phyloP scores from a whole-genome alignment of 2,329 filamentous ascomycete genomes.

The Rugonectria rugulosa region DNA sequence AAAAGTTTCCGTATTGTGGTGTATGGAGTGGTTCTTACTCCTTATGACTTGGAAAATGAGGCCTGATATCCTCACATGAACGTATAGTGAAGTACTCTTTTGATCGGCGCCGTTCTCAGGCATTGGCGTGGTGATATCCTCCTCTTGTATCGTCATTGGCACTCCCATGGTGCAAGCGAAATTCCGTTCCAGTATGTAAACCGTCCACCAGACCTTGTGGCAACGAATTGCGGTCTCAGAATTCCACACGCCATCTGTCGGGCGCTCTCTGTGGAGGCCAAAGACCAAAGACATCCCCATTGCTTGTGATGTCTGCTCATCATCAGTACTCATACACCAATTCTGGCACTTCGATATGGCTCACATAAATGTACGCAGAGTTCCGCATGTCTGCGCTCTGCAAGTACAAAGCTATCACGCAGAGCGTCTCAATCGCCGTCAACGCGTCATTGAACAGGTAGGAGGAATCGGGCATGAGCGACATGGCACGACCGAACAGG shows the following conservation, averaged over 20 bases:
- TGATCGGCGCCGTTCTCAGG: constrained; percentile 1
- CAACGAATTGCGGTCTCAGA: constrained; percentile 11
- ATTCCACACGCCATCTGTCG: constrained; percentile 13
- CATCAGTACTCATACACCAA: not conserved
- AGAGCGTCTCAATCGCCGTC: constrained; percentile 17
- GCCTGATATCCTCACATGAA: constrained; percentile 16
- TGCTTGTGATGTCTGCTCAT: constrained; percentile 10
- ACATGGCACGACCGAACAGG: constrained; percentile 15
- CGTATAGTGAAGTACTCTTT: constrained; percentile 7
- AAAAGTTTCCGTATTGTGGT: too few relatives aligned
- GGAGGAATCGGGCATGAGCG: constrained; percentile 19
- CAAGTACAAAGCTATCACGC: constrained; percentile 12
- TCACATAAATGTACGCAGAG: constrained; percentile 16
- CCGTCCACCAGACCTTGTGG: constrained; percentile 20
- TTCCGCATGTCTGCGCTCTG: constrained; percentile 22
- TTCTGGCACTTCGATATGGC: not conserved
- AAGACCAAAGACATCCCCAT: constrained; percentile 19
- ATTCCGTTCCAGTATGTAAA: constrained; percentile 14
- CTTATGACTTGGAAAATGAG: constrained; percentile 18
- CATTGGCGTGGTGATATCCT: constrained; percentile 19
- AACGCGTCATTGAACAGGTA: constrained; percentile 18
- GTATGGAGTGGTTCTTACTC: not conserved
- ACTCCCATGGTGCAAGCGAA: constrained; percentile 17
- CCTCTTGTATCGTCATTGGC: constrained; percentile 16
- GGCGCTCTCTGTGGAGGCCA: constrained; percentile 14